Percentiles rank a stretch among this genome's conserved stretches.
Conservation (phyloP, 495 filamentous ascomycete genomes). For the Extremus antarcticus region DNA sequence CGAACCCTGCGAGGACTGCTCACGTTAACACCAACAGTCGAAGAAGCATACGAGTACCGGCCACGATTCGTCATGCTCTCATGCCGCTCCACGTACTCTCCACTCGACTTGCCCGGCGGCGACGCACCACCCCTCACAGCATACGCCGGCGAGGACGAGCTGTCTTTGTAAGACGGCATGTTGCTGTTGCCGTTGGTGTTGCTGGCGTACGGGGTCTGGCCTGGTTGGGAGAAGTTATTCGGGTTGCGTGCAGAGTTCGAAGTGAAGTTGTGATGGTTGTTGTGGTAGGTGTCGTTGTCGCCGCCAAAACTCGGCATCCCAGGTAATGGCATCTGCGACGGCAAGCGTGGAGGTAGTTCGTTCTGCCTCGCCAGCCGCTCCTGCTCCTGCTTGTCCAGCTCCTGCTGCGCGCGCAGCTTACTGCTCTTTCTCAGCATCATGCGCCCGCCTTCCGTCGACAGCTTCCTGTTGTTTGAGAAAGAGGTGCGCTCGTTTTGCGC, state of each 20-base stretch:
- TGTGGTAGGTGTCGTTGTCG: slow-evolving; percentile 40
- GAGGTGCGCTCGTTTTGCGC: background rate
- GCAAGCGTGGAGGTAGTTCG: slow-evolving; percentile 55
- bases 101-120: slow-evolving; percentile 15
- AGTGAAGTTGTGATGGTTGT: slow-evolving; percentile 24
- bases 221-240: slow-evolving; percentile 18
- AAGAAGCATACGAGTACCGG: slow-evolving; percentile 93
- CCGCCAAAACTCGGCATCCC: slow-evolving; percentile 64
- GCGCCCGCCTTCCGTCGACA: background rate
- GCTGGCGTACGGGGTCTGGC: background rate
- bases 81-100: slow-evolving; percentile 47
- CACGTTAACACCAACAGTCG: slow-evolving; percentile 68
- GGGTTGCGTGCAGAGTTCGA: slow-evolving; percentile 17
- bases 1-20: slow-evolving; percentile 89
- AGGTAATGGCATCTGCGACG: slow-evolving; percentile 57
- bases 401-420: background rate
- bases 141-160: slow-evolving; percentile 12
- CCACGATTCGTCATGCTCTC: slow-evolving; percentile 97
- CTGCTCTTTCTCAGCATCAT: slow-evolving; percentile 18
- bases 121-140: slow-evolving; percentile 32
- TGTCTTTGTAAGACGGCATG: slow-evolving; percentile 1
- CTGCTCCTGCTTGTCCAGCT: slow-evolving; percentile 10
- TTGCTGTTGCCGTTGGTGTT: background rate
- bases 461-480: background rate
- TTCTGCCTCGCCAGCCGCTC: background rate